phyloP scores from a whole-genome alignment of 2,329 filamentous ascomycete species.

The Fusarium proliferatum region DNA sequence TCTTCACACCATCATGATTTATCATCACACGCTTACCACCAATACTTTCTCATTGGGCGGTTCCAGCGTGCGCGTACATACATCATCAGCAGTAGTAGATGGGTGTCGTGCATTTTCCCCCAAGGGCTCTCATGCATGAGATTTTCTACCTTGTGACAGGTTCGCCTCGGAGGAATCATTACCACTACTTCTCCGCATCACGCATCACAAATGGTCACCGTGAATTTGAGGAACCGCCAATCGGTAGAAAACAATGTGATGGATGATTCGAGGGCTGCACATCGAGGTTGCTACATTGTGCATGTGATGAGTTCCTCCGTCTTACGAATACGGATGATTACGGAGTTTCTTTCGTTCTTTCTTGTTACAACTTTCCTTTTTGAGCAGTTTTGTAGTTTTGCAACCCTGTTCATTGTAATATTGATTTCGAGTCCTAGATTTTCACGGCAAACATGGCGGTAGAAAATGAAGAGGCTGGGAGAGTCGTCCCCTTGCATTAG shows the following conservation, averaged over 20 bases:
- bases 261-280: constrained; percentile 13
- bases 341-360: constrained; percentile 20
- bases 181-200: constrained; percentile 31
- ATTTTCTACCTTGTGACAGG: constrained; percentile 40
- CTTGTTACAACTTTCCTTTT: constrained; percentile 28
- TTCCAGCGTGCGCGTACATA: constrained; percentile 27
- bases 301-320: constrained; percentile 28
- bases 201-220: constrained; percentile 28
- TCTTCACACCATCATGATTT: constrained; percentile 35
- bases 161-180: constrained; percentile 18
- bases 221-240: constrained; percentile 28
- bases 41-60: constrained; percentile 23
- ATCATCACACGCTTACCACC: constrained; percentile 30
- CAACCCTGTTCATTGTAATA: constrained; percentile 18
- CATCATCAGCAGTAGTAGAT: constrained; percentile 34
- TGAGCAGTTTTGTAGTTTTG: constrained; percentile 10
- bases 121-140: constrained; percentile 36
- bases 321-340: constrained; percentile 32
- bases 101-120: constrained; percentile 39
- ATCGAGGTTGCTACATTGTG: constrained; percentile 2
- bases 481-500: constrained; percentile 33
- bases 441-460: background rate
- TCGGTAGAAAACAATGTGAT: constrained; percentile 10
- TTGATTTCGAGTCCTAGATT: constrained; percentile 13
- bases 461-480: constrained; percentile 12